Evolutionary conservation across 1,284 basidiomycete genomes (phyloP).

Genomic region (Tylopilus sp.): DNA sequence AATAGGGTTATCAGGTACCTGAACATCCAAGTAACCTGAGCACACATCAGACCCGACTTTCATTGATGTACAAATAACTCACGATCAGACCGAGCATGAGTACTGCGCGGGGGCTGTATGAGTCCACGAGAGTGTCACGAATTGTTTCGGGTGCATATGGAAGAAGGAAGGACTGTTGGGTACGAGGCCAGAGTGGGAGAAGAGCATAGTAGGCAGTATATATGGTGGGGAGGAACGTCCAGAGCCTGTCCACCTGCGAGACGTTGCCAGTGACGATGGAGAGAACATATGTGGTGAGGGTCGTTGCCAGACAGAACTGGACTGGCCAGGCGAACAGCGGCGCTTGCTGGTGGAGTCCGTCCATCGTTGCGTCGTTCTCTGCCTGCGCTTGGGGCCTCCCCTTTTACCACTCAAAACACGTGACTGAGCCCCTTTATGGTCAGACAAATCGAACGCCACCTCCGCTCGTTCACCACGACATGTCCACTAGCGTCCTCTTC

Average conservation of each 20-base stretch:
- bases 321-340: slow-evolving; percentile 55
- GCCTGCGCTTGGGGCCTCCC: not conserved
- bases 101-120: slow-evolving; percentile 62
- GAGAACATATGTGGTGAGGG: slow-evolving; percentile 48
- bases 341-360: slow-evolving; percentile 19
- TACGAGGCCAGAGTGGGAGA: slow-evolving; percentile 59
- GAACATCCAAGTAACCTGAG: slow-evolving; percentile 62
- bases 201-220: slow-evolving; percentile 76
- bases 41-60: slow-evolving; percentile 8
- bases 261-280: slow-evolving; percentile 76
- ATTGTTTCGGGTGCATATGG: slow-evolving; percentile 57
- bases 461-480: too few species aligned
- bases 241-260: slow-evolving; percentile 77
- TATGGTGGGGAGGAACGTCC: slow-evolving; percentile 78
- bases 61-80: slow-evolving; percentile 19
- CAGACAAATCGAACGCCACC: too few species aligned
- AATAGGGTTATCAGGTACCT: slow-evolving; percentile 37
- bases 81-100: slow-evolving; percentile 70
- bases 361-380: not conserved
- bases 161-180: slow-evolving; percentile 40
- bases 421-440: not conserved
- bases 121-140: slow-evolving; percentile 40
- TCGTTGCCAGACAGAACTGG: slow-evolving; percentile 53
- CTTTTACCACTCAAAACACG: not conserved
- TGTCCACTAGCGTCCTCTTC: slow-evolving; percentile 58